Base-by-base conservation (phyloP, 176 grass and related monocot species). In the Ananas comosus region DNA sequence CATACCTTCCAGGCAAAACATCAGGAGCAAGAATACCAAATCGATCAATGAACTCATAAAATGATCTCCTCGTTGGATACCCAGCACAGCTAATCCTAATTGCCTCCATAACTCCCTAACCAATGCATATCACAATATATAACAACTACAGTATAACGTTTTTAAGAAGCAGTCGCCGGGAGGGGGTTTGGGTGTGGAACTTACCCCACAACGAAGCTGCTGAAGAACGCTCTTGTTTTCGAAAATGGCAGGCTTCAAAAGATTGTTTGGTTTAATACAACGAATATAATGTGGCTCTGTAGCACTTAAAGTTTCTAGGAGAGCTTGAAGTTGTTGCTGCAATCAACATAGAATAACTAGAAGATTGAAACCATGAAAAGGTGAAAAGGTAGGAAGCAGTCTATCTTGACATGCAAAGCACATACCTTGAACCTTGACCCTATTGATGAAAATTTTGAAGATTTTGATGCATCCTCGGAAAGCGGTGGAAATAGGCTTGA, bases 271-370 rank as follows among this genome's bases (percentile, higher is more conserved):
- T 77, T 97, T 97, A 65, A 97, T 86, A 87, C 93, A 97, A 19
- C 94, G 89, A 78, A 99, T 93, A 69, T 99, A 99, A 80, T 99
- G 94, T 5, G 94, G 94, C 73, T 97, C 93, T 54, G 93, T 97
- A 69, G 84, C 51, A 80, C 84, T 97, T 68, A 97, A 74, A 49
- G 86, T 97, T 81, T 97, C 93, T 77, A 97, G 79, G 64, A 97
- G 77, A 77, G 89, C 75, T 83, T 92, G 86, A 56, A 97, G 76
- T 97, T 97, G 93, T 97, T 92, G 93, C 93, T 97, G 84, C 74
- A 87, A 70, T 77, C 50, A 57, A 56, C 2, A 61, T 61, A 61
- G 5, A 17, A 61, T 61, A 61, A 61, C 17, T 61, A 59, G 13
- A n/a, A 66, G 64, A 28, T 79, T 50, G 75, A 54, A 73, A 59